Base-by-base conservation (phyloP, 768 basidiomycete species). In the Agaricus blazei region DNA sequence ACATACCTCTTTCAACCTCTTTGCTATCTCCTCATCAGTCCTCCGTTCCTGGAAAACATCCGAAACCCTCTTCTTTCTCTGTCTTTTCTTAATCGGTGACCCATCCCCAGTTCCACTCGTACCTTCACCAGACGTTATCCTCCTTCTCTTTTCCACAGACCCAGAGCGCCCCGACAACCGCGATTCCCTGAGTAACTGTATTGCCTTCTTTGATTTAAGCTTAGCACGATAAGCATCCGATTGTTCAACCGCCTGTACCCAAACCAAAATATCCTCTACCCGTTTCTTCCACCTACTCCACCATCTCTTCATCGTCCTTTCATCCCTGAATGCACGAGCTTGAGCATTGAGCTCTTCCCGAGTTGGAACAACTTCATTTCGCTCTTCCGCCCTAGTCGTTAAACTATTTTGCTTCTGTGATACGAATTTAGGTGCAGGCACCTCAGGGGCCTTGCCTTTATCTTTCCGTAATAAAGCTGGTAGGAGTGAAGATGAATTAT, bases 1-100 rank as follows among this genome's bases (percentile, higher is more conserved):
- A 63, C 69, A 65, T 63, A 88, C 89, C 81, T 88, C 82, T 75
- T 82, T 82, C 62, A 88, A 78, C 53, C 85, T 76, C 65, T 67
- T 76, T 12, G 80, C 84, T 49, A 89, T 74, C 34, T 82, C 83
- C 57, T 84, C 84, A 54, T 88, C 88, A 14, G 80, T 84, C 54
- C 76, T 67, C 15, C 82, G 82, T 6, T 77, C 72, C 43, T 70
- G 71, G 58, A 83, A 85, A 48, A 78, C 76, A 40, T 61, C 67
- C 23, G 73, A 74, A 29, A 75, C 61, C 31, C 75, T 69, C 57
- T 69, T 70, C 58, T 68, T 70, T 56, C 73, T 70, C 49, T 68
- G 59, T 45, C 77, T 72, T 56, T 75, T 80, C 67, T 68, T 77
- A 40, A 62, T 59, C 1, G 71, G 63, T 3, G 65, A 66, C 27